Base-by-base conservation (phyloP, 495 filamentous ascomycete species). In the Bacidia rubella region DNA sequence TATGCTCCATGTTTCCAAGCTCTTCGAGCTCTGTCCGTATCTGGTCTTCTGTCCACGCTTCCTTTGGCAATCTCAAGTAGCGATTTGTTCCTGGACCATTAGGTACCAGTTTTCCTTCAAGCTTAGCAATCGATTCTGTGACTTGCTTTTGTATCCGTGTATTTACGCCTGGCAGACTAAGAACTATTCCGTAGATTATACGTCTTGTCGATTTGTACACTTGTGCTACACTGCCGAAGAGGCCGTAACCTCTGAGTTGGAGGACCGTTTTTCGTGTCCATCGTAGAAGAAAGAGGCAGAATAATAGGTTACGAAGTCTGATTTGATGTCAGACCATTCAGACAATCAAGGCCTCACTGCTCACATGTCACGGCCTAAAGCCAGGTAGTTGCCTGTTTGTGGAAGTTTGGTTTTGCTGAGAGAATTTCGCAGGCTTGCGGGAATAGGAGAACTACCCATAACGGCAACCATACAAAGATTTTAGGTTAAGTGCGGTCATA, bases 201-300 rank as follows among this genome's bases (percentile, higher is more conserved):
- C 87, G 76, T 53, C 81, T 83, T 55, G 80, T 62, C 38, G 78
- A 75, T 53, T 70, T 70, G 72, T 87, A 94, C 50, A 81, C 65
- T 64, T 88, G 81, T 61, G 74, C 73, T 47, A 88, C 59, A 26
- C 86, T 85, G 45, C 93, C 93, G 52, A 94, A 61, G 51, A 94
- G 63, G 42, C 93, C 93, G 61, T 89, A 86, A 57, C 93, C 93
- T 60, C 85, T 85, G 58, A 99, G 72, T 54, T 89, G 85, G 63
- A 87, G 79, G 53, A 85, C 79, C 27, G 75, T 76, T 65, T 85
- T 90, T 56, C 88, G 84, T 11, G 82, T 81, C 74, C 88, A 90
- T 59, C 90, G 80, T 32, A 97, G 71, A 39, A 97, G 65, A 70
- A 97, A 96, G 54, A 92, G 77, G 62, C 88, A 74, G 66, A 99